Percentiles rank a stretch among this genome's conserved stretches.
phyloP scores from a whole-genome alignment of 176 grass and related monocot genomes.

The Juncus inflexus region DNA sequence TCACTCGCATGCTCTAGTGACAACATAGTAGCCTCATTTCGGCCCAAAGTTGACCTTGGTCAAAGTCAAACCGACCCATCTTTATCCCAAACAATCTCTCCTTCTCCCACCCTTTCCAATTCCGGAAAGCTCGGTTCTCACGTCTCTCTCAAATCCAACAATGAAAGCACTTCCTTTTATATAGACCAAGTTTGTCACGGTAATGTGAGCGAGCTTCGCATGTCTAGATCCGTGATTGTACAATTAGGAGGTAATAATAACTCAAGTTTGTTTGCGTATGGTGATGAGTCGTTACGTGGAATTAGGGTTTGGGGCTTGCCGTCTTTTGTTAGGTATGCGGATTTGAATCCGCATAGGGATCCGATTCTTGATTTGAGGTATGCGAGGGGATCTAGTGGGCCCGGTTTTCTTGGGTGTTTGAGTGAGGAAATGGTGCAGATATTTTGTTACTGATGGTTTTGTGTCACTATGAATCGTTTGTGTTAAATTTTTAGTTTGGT shows the following conservation, averaged over 20 bases:
- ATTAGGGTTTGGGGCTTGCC: slow-evolving; percentile 60
- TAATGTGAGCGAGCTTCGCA: slow-evolving; percentile 55
- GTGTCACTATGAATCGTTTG: background rate
- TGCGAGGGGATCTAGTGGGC: slow-evolving; percentile 25
- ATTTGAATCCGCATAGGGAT: slow-evolving; percentile 52
- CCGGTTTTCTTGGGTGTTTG: slow-evolving; percentile 64
- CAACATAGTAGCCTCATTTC: slow-evolving; percentile 62
- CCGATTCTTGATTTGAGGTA: slow-evolving; percentile 88
- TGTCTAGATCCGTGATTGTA: slow-evolving; percentile 75
- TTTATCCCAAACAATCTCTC: slow-evolving; percentile 27
- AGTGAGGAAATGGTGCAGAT: slow-evolving; percentile 71
- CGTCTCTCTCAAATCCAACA: slow-evolving; percentile 40
- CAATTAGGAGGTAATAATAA: slow-evolving; percentile 12
- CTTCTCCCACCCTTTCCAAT: slow-evolving; percentile 27
- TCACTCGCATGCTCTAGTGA: slow-evolving; percentile 58
- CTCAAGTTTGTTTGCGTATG: slow-evolving; percentile 55
- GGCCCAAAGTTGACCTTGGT: slow-evolving; percentile 55
- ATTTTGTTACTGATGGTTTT: slow-evolving; percentile 27
- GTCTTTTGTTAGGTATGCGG: slow-evolving; percentile 38
- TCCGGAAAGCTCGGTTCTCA: slow-evolving; percentile 60
- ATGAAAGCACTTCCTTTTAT: slow-evolving; percentile 29
- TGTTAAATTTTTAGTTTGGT: background rate
- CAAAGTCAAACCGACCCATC: slow-evolving; percentile 31
- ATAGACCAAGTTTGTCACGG: slow-evolving; percentile 37
- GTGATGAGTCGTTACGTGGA: slow-evolving; percentile 46